These are phyloP conservation scores for Chrysosporium queenslandicum DNA, from an alignment of 2,329 filamentous ascomycete species.

Conservation along the genomic window DNA sequence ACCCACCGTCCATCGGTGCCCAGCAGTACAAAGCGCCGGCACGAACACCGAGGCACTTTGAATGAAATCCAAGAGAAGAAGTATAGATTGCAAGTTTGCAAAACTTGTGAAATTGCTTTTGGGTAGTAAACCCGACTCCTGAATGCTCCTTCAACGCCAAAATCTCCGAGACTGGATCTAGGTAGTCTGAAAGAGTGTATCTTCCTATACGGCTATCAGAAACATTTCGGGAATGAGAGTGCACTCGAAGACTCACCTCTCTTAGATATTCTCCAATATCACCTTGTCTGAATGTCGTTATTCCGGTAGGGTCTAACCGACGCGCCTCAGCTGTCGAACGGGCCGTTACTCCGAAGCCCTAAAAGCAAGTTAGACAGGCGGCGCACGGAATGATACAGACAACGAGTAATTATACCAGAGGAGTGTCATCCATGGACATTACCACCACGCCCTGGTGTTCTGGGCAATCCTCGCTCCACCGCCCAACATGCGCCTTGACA, in stretches of 20 bases:
- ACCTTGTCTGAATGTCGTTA: conserved; percentile 81
- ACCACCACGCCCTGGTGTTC: conserved; percentile 89
- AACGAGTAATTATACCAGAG: conserved; percentile 41
- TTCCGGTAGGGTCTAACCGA: conserved; percentile 77
- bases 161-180: not conserved
- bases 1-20: not conserved
- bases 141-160: not conserved
- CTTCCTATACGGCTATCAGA: conserved; percentile 37
- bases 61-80: not conserved
- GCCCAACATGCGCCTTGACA: conserved; percentile 68
- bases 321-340: conserved; percentile 73
- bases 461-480: conserved; percentile 84
- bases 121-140: not conserved
- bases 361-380: conserved; percentile 17
- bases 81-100: not conserved
- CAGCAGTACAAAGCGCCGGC: not conserved
- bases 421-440: conserved; percentile 82
- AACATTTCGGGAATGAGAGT: not conserved
- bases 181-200: conserved; percentile 50
- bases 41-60: not conserved
- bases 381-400: not conserved
- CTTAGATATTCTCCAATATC: conserved; percentile 92
- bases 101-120: not conserved
- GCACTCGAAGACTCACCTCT: conserved; percentile 42
- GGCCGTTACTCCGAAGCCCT: conserved; percentile 89